phyloP scores from a whole-genome alignment of 306 rosid species.

The Pyrus pyrifolia region DNA sequence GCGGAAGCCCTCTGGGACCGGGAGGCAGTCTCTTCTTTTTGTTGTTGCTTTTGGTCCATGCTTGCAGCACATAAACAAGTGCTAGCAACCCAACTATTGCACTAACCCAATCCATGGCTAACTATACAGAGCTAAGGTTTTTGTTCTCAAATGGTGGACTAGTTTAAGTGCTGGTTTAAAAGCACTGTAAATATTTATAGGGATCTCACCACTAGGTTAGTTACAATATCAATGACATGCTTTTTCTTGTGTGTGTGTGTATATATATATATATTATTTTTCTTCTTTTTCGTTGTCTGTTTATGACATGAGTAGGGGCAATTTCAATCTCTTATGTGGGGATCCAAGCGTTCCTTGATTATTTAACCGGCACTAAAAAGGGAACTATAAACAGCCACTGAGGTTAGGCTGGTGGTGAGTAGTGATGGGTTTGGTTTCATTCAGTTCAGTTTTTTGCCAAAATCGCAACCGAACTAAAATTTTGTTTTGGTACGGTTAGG shows the following conservation, averaged over 20 bases:
- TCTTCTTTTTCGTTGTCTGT: not conserved
- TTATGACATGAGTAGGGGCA: not conserved
- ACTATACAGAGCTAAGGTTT: not conserved
- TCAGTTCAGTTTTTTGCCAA: too few species aligned
- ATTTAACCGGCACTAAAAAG: not conserved
- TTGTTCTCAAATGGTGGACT: not conserved
- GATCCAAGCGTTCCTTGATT: not conserved
- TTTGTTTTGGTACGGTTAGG: too few species aligned
- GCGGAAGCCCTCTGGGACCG: constrained; percentile 64
- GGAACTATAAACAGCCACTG: not conserved
- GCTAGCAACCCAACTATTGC: constrained; percentile 17
- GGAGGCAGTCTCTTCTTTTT: constrained; percentile 47
- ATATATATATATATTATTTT: not conserved
- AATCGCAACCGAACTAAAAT: too few species aligned
- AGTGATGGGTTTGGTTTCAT: too few species aligned
- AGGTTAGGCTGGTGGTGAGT: too few species aligned
- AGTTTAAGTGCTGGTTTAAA: not conserved
- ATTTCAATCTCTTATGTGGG: not conserved
- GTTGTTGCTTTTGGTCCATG: constrained; percentile 19
- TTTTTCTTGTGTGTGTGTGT: not conserved
- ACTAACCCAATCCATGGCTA: constrained; percentile 24
- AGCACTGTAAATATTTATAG: not conserved
- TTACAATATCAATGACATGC: not conserved
- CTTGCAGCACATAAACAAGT: constrained; percentile 23
- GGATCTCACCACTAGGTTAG: not conserved